Base-by-base conservation (phyloP, 73 alveolate species). In the Paramecium caudatum region DNA sequence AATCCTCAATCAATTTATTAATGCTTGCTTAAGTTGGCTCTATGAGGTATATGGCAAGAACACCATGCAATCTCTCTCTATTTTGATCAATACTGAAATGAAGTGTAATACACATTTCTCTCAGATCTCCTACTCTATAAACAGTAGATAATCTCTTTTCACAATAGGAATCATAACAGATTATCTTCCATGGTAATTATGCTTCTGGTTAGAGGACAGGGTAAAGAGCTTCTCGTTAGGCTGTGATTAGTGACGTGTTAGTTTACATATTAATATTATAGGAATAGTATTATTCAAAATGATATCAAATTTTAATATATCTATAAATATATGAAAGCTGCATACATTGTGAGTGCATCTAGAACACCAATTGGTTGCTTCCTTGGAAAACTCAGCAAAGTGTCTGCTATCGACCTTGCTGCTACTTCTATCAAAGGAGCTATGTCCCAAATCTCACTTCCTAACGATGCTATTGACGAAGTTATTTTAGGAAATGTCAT, bases 321-420 rank as follows among this genome's bases (percentile, higher is more conserved):
- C 80, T 55, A 0, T n/a, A n/a, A n/a, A n/a, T n/a, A n/a, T n/a
- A 55, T 55, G 80, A 55, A 55, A 65, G 83, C 93, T 19, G 93
- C 82, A 5, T 91, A 91, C 69, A 91, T 91, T 19, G 99, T 96
- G 6, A 94, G 93, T 34, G 98, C 94, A 13, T 87, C 92, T 36
- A 84, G 98, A 78, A 95, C 98, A 43, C 94, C 97, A 16, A 83
- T 95, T 27, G 98, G 98, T 19, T 17, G 93, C 2, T 93, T 93
- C 93, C 69, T 95, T 93, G 98, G 98, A 7, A 90, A 90, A 21
- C 94, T 95, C 21, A 81, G 93, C 12, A 82, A 82, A 25, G 19
- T 91, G 61, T 82, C 94, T n/a, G 98, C 95, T 9, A 81, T 97
- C 23, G 78, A 93, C 19, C 61, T 95, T 10, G 96, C 95, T 65